Base-by-base conservation (phyloP, 2,329 filamentous ascomycete species). In the Canariomyces notabilis region DNA sequence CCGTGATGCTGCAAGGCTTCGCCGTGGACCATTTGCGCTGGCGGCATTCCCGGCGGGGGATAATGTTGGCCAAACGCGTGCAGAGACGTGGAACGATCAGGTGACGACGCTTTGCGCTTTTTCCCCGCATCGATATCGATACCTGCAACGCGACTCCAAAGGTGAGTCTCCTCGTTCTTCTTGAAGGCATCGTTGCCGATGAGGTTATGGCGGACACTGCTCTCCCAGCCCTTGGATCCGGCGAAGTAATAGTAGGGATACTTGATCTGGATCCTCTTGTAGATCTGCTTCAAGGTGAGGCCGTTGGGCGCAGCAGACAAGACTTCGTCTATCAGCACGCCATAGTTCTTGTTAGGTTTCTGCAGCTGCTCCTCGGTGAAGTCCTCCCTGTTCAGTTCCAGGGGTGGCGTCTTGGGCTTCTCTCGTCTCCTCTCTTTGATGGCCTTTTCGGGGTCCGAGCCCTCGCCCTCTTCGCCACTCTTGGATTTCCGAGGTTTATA, bases 191-290 rank as follows among this genome's bases (percentile, higher is more conserved):
- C 74, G 58, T 81, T 81, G 2, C 77, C 77, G 53, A 81, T 79
- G 21, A 82, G 69, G 46, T 81, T 82, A 56, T 82, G 78, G 1
- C 78, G 74, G n/a, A 82, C 78, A 55, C 77, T 81, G 54, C 77
- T 81, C 60, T 82, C 77, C 78, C 78, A 82, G n/a, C 78, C 78
- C 58, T 80, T 82, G 5, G 78, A 81, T 57, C 79, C 77, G 15
- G 68, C 70, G 56, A 81, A 81, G 54, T 74, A 76, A 53, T 77
- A 82, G 69, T 74, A 80, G 8, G 77, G 77, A 54, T 80, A 80
- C 54, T 69, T 70, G 49, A 70, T 67, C 53, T 74, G 76, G 43
- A 82, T 82, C 39, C 77, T 69, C 61, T 81, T 81, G 64, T 82
- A 82, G 44, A 81, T 80, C 61, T 81, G 77, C 61, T 80, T 80